These are phyloP conservation scores for Penicillium corylophilum DNA, from an alignment of 2,329 filamentous ascomycete genomes.

Conservation along the genomic window DNA sequence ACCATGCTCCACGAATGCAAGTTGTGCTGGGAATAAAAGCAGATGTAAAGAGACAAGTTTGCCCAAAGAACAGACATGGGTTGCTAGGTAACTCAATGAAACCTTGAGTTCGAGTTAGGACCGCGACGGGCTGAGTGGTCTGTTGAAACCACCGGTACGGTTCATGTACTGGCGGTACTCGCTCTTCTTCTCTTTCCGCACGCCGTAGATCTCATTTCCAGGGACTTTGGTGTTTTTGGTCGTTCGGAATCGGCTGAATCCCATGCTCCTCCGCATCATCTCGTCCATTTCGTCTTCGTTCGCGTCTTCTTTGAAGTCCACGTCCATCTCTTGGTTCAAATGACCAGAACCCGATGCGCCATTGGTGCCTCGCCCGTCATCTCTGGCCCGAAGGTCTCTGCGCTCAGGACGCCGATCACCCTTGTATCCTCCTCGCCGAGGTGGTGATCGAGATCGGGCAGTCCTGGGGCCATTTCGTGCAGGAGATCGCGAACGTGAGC, in stretches of 20 bases:
- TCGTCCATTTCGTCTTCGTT: constrained; percentile 66
- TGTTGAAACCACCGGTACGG: constrained; percentile 51
- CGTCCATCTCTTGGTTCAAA: constrained; percentile 35
- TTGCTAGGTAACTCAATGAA: neutral
- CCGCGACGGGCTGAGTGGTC: constrained; percentile 49
- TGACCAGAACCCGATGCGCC: constrained; percentile 22
- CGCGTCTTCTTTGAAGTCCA: constrained; percentile 48
- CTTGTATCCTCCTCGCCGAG: constrained; percentile 35
- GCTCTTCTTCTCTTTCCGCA: constrained; percentile 90
- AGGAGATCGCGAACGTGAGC: constrained; percentile 35
- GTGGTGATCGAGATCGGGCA: constrained; percentile 35
- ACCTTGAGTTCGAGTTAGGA: constrained; percentile 16
- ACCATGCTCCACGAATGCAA: constrained; percentile 35
- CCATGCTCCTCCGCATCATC: constrained; percentile 83
- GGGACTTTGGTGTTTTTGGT: constrained; percentile 87
- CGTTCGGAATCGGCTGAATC: constrained; percentile 78
- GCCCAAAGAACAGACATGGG: neutral
- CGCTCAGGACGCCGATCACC: constrained; percentile 33
- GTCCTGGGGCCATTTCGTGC: constrained; percentile 36
- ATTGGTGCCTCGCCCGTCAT: constrained; percentile 25
- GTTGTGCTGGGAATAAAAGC: constrained; percentile 15
- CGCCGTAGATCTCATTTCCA: constrained; percentile 79
- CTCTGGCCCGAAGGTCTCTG: constrained; percentile 27
- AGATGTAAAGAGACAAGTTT: constrained; percentile 5
- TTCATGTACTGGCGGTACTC: constrained; percentile 96